Conservation (phyloP, 192 early-diverging fungal genomes). For the Backusella sp. region DNA sequence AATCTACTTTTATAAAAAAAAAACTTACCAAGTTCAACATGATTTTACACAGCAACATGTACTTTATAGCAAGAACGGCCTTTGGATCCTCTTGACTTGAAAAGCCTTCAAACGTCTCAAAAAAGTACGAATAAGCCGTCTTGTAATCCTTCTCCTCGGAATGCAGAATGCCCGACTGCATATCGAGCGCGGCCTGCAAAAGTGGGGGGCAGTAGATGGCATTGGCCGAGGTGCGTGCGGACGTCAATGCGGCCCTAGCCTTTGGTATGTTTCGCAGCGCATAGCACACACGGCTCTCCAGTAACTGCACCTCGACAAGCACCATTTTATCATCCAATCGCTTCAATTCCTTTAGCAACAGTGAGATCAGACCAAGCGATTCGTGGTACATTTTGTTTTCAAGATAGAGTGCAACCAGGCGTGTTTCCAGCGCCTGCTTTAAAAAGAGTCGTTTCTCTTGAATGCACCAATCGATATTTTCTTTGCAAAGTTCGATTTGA, state of each 20-base stretch:
- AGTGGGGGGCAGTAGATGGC: slow-evolving; percentile 96
- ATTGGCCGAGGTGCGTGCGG: slow-evolving; percentile 94
- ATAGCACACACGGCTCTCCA: slow-evolving; percentile 93
- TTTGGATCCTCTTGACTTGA: slow-evolving; percentile 81
- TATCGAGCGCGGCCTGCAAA: slow-evolving; percentile 92
- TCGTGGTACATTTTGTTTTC: slow-evolving; percentile 96
- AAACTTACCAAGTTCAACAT: slow-evolving; percentile 88
- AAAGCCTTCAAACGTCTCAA: slow-evolving; percentile 95
- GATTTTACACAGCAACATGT: slow-evolving; percentile 98
- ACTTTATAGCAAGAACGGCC: slow-evolving; percentile 90
- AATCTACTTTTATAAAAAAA: not conserved
- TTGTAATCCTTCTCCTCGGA: slow-evolving; percentile 99
- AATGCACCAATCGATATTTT: slow-evolving; percentile 92
- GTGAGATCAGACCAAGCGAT: slow-evolving; percentile 75
- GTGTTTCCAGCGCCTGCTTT: slow-evolving; percentile 92
- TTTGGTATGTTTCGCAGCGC: slow-evolving; percentile 92
- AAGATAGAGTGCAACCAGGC: slow-evolving; percentile 82
- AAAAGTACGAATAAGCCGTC: slow-evolving; percentile 98
- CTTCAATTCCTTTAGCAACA: slow-evolving; percentile 92
- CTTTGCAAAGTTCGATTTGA: slow-evolving; percentile 91
- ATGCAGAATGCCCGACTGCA: slow-evolving; percentile 98
- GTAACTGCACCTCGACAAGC: slow-evolving; percentile 92
- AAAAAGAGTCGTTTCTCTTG: slow-evolving; percentile 92
- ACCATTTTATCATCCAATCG: slow-evolving; percentile 98
- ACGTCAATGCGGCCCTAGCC: slow-evolving; percentile 91